Evolutionary conservation across 805 yeast genomes (phyloP).

Genomic region (Zygotorulaspora sp.): DNA sequence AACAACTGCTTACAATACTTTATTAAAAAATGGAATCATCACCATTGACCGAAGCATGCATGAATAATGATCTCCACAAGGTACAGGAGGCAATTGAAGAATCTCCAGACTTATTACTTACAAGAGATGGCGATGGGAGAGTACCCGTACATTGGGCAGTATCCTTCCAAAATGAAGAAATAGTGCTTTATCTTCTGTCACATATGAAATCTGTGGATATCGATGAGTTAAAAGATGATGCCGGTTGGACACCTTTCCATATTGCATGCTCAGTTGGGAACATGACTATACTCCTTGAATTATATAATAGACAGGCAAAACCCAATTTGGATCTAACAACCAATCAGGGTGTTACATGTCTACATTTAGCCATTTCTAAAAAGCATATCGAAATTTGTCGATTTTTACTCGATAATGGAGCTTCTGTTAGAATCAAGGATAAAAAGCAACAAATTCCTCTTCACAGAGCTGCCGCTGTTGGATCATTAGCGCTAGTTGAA

Average conservation of each 20-base stretch:
- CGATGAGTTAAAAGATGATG: conserved; percentile 62
- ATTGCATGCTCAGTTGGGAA: conserved; percentile 76
- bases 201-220: conserved; percentile 45
- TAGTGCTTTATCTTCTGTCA: conserved; percentile 42
- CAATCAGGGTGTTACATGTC: conserved; percentile 62
- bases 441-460: conserved; percentile 59
- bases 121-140: conserved; percentile 67
- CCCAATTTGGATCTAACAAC: conserved; percentile 64
- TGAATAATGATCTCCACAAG: conserved; percentile 50
- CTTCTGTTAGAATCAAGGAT: conserved; percentile 64
- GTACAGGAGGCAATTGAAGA: conserved; percentile 49
- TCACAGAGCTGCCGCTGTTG: conserved; percentile 80
- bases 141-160: conserved; percentile 89
- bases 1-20: too few species aligned
- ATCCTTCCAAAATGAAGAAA: conserved; percentile 51
- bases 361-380: conserved; percentile 76
- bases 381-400: conserved; percentile 51
- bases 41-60: conserved; percentile 59
- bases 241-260: conserved; percentile 89
- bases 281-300: conserved; percentile 43
- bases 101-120: conserved; percentile 45
- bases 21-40: conserved; percentile 21
- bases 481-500: conserved; percentile 54
- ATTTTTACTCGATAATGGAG: conserved; percentile 52
- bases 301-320: conserved; percentile 47